Evolutionary conservation across 345 rosid species (phyloP), one percentile per base, ranked within the genome.

Genomic region (Gossypium turneri): DNA sequence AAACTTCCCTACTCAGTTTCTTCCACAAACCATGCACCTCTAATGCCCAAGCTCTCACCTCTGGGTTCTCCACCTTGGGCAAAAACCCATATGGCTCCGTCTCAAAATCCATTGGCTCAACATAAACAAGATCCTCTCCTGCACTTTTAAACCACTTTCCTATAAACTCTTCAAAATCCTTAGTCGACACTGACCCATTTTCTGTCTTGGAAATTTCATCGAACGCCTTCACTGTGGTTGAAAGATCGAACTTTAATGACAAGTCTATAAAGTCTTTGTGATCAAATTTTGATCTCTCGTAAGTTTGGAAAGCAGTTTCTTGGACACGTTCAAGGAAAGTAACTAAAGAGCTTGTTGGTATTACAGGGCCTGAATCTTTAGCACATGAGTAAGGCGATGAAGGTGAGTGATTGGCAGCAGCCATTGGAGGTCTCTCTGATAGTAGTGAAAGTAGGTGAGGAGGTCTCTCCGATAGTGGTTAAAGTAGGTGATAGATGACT

Each of bases 1-100:
- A 85, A 34, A 90, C 86, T 73, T 72, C 83, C 81, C 90, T 65
- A 69, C 90, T 86, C 78, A 96, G 82, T 70, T 80, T 88, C 78
- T 79, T 90, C 99, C 99, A 96, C 22, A 93, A 81, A 4, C 83
- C 68, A 84, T 95, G 97, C n/a, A 95, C 86, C 79, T 87, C 85
- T 55, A 89, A 74, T 3, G 98, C 98, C 99, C 99, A 93, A 3
- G 75, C 82, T 74, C 94, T 87, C 70, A 92, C 92, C 72, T 71
- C 60, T 1, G 78, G 56, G 75, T 87, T 86, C 90, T 87, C 83
- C 73, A 96, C 98, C 73, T 83, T 81, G 6, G 85, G 85, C 87
- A 96, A 80, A 76, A 96, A 96, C 9, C 86, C 87, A 0, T 77
- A 79, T 0, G 95, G 97, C 84, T 89, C 88, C 7, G 85, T 47